These are phyloP conservation scores for Cotoneaster glaucophyllus DNA, from an alignment of 306 rosid genomes.

Conservation along the genomic window DNA sequence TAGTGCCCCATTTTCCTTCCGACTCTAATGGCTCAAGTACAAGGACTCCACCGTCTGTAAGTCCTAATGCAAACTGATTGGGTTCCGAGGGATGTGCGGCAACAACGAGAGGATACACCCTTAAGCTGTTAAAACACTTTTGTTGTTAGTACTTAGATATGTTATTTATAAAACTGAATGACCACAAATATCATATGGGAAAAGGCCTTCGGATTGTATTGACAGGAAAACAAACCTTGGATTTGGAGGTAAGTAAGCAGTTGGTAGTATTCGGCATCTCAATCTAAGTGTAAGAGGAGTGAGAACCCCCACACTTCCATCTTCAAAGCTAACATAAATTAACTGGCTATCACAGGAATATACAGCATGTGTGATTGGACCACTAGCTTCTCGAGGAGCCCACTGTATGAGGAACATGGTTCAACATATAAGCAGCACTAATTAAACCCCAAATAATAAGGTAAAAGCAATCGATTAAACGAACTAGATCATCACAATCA, in stretches of 20 bases:
- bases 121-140: conserved; percentile 46
- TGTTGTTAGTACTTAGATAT: not conserved
- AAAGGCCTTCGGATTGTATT: not conserved
- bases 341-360: conserved; percentile 91
- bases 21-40: conserved; percentile 88
- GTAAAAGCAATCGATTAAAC: conserved; percentile 10
- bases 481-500: not conserved
- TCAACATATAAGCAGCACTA: conserved; percentile 1
- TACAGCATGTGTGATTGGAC: conserved; percentile 91
- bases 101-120: conserved; percentile 72
- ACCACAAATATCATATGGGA: not conserved
- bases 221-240: conserved; percentile 56
- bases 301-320: conserved; percentile 84
- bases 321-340: conserved; percentile 88
- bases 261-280: conserved; percentile 78
- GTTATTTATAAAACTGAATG: not conserved
- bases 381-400: conserved; percentile 69
- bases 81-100: conserved; percentile 97
- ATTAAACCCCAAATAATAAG: conserved; percentile 13
- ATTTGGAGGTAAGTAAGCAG: conserved; percentile 74
- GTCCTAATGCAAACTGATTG: conserved; percentile 92
- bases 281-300: conserved; percentile 73
- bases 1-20: conserved; percentile 94
- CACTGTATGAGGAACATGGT: conserved; percentile 39
- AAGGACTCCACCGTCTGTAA: conserved; percentile 84